Evolutionary conservation across 352 stramenopile genomes (phyloP), one percentile per base, ranked within the genome.

Genomic region (Phytophthora podocarpi): DNA sequence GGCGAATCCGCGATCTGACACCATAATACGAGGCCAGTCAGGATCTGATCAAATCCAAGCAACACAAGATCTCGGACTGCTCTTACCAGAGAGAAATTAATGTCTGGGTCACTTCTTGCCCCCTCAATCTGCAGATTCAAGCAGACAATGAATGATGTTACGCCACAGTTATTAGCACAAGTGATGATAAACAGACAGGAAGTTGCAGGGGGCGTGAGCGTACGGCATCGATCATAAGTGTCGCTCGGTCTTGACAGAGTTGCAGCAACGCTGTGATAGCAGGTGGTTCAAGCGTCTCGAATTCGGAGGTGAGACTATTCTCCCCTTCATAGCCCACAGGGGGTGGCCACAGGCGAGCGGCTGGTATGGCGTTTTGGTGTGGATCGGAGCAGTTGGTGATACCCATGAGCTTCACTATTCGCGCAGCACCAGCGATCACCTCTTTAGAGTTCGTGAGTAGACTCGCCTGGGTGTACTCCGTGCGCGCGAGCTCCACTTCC

Each of bases 381-480:
- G 86, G 82, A 34, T 67, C 72, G 0, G 64, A 70, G 28, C 82
- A 90, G 15, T 80, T 89, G 2, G 82, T 93, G 51, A 92, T 81
- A 4, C 84, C 84, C 36, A 90, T 58, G 15, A 95, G 76, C 46
- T 91, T 90, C 18, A 89, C 82, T 41, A 93, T 78, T 27, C 84
- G 72, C 15, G 80, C 78, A 0, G 80, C 78, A 15, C 86, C 84
- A 8, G 74, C 70, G 46, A 90, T 82, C 11, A 93, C 74, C 40
- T 95, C 84, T 42, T 95, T 93, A 1, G 84, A 91, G 18, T 60
- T 89, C 5, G 84, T 88, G 7, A 95, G 63, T 8, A 91, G 53
- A 26, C 61, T 76, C 13, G 76, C 76, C 41, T 95, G 84, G 3
- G 80, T 88, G 16, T 82, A 84, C 34, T 93, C 84, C 0, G 74